Percentiles rank a stretch among this genome's conserved stretches.
Conservation (phyloP, 805 yeast genomes). For the Metschnikowia kunwiensis region DNA sequence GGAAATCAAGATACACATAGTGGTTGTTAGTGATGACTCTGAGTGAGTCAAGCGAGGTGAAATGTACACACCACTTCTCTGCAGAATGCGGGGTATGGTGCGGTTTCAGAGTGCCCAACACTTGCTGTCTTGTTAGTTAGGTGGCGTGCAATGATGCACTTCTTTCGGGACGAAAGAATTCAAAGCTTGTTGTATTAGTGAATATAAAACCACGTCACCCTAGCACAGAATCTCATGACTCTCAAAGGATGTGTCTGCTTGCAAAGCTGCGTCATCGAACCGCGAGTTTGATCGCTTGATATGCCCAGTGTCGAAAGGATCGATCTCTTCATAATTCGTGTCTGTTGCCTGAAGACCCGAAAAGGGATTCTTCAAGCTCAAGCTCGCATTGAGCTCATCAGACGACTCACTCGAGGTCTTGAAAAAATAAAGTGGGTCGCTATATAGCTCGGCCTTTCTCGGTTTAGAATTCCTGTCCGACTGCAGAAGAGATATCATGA, state of each 20-base stretch:
- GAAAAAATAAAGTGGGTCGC: constrained; percentile 12
- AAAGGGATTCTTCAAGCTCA: constrained; percentile 7
- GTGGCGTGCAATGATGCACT: too few relatives aligned
- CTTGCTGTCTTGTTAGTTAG: too few relatives aligned
- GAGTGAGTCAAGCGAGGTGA: too few relatives aligned
- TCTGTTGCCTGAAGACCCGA: constrained; percentile 7
- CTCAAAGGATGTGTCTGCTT: constrained; percentile 14
- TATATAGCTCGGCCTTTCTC: constrained; percentile 12
- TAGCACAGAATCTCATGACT: constrained; percentile 16
- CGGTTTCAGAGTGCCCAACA: too few relatives aligned
- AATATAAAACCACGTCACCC: not conserved
- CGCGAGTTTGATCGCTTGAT: constrained; percentile 7
- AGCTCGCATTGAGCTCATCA: constrained; percentile 4
- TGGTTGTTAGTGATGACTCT: too few relatives aligned
- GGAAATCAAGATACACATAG: constrained; percentile 77
- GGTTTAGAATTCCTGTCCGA: constrained; percentile 11
- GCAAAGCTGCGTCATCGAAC: constrained; percentile 10
- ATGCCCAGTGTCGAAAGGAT: constrained; percentile 4
- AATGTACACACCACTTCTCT: constrained; percentile 1
- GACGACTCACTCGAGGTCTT: constrained; percentile 12
- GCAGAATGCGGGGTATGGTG: constrained; percentile 4
- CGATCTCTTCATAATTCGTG: constrained; percentile 5
- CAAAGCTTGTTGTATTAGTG: not conserved
- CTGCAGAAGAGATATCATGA: constrained; percentile 10
- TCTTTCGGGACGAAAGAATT: too few relatives aligned